Conservation (phyloP, 352 stramenopile species). For the Phytophthora pluvialis region DNA sequence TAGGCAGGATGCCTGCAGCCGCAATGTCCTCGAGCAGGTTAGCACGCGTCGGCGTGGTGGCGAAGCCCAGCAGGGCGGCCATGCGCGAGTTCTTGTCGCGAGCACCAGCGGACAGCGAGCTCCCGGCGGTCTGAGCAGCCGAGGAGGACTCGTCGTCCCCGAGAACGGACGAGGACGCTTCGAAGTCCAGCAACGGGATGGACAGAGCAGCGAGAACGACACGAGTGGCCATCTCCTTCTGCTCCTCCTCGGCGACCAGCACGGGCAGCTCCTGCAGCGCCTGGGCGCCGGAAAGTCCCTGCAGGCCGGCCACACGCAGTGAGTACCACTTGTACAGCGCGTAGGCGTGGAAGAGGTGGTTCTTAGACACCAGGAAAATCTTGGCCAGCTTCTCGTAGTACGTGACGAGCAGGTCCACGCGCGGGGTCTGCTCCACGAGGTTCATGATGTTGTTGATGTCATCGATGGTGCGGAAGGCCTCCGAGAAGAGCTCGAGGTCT, state of each 20-base stretch:
- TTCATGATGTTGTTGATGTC: slow-evolving; percentile 99
- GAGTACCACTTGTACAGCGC: slow-evolving; percentile 97
- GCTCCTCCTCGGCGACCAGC: slow-evolving; percentile 78
- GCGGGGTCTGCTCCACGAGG: slow-evolving; percentile 87
- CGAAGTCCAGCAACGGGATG: slow-evolving; percentile 89
- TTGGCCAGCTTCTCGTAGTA: slow-evolving; percentile 98
- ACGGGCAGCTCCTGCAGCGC: slow-evolving; percentile 47
- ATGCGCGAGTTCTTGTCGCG: slow-evolving; percentile 95
- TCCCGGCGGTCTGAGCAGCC: slow-evolving; percentile 46
- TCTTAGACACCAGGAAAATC: slow-evolving; percentile 98
- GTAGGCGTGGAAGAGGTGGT: slow-evolving; percentile 98
- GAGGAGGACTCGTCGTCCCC: slow-evolving; percentile 65
- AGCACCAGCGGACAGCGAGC: slow-evolving; percentile 49
- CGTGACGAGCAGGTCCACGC: slow-evolving; percentile 95
- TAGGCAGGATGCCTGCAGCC: slow-evolving; percentile 65
- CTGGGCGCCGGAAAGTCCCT: slow-evolving; percentile 50
- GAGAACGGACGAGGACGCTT: slow-evolving; percentile 60
- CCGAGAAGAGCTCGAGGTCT: slow-evolving; percentile 95
- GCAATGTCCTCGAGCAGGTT: slow-evolving; percentile 93
- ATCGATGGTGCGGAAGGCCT: slow-evolving; percentile 98
- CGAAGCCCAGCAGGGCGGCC: slow-evolving; percentile 93
- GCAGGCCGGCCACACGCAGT: slow-evolving; percentile 91
- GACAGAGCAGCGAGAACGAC: slow-evolving; percentile 94
- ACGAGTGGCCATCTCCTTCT: slow-evolving; percentile 86
- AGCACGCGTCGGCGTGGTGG: slow-evolving; percentile 85